phyloP scores from a whole-genome alignment of 257 asterid genomes.

The Solanum sparsipilum region DNA sequence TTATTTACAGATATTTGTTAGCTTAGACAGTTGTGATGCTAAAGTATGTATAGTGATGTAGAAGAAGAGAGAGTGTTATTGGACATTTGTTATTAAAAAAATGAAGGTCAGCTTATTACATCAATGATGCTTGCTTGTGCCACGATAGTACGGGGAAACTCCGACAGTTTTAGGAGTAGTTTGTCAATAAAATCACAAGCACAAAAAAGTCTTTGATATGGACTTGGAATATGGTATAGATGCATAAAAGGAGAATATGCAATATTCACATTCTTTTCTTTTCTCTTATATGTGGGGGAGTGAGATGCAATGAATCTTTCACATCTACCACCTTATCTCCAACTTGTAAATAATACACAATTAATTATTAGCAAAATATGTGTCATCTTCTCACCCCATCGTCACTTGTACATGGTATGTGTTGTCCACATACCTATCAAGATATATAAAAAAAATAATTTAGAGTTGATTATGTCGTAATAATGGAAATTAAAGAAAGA shows the following conservation, averaged over 20 bases:
- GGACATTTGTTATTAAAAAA: not conserved
- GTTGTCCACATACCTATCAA: not conserved
- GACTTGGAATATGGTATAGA: not conserved
- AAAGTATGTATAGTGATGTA: not conserved
- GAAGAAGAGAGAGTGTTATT: not conserved
- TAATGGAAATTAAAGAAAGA: not conserved
- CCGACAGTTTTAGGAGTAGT: not conserved
- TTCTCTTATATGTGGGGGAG: no score
- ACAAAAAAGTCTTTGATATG: not conserved
- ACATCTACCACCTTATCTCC: not conserved
- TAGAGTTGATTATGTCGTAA: not conserved
- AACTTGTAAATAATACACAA: not conserved
- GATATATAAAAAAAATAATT: not conserved
- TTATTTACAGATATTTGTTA: not conserved
- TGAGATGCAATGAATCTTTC: constrained; percentile 1
- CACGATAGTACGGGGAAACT: not conserved
- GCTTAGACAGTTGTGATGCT: not conserved
- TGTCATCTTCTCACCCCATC: not conserved
- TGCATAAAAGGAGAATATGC: not conserved
- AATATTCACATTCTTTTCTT: not conserved
- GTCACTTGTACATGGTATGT: not conserved
- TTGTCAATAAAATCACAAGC: not conserved
- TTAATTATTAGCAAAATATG: not conserved
- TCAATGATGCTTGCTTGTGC: not conserved
- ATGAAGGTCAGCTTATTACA: not conserved